phyloP scores from a whole-genome alignment of 371 early-diverging fungal species.

The Batkoa obscura region DNA sequence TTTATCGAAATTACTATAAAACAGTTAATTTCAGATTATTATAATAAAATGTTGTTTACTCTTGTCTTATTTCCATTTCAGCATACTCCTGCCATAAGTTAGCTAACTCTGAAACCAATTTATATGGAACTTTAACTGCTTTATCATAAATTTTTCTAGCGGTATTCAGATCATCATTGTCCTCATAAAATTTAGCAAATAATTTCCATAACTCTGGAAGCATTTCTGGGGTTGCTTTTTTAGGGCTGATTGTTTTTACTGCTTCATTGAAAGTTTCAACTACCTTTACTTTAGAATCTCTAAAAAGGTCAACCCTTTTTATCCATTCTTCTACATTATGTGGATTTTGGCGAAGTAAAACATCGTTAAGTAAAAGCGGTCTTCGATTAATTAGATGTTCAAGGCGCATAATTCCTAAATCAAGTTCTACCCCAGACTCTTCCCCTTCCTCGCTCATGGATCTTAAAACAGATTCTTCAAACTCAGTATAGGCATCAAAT shows the following conservation, averaged over 20 bases:
- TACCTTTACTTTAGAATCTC: constrained; percentile 31
- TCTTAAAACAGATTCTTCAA: constrained; percentile 64
- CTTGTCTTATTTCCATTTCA: constrained; percentile 71
- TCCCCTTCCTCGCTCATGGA: constrained; percentile 57
- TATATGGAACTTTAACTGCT: constrained; percentile 61
- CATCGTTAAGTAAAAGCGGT: constrained; percentile 88
- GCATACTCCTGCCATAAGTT: constrained; percentile 87
- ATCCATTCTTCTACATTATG: constrained; percentile 86
- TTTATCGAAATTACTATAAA: constrained; percentile 19
- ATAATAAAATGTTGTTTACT: constrained; percentile 13
- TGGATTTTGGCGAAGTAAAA: constrained; percentile 78
- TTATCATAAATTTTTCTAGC: constrained; percentile 72
- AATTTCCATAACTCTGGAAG: constrained; percentile 63
- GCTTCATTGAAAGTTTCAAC: constrained; percentile 65
- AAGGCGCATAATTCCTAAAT: constrained; percentile 63
- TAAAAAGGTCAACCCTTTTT: constrained; percentile 55
- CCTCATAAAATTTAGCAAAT: constrained; percentile 70
- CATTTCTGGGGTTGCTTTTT: constrained; percentile 50
- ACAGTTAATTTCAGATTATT: not conserved
- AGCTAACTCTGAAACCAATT: constrained; percentile 64
- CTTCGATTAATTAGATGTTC: constrained; percentile 83
- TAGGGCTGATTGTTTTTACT: constrained; percentile 53
- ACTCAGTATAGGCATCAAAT: constrained; percentile 87
- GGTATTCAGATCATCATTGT: constrained; percentile 28
- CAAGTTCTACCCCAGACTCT: constrained; percentile 40